Evolutionary conservation across 768 basidiomycete species (phyloP).

Genomic region (Leccinum sublutescens): DNA sequence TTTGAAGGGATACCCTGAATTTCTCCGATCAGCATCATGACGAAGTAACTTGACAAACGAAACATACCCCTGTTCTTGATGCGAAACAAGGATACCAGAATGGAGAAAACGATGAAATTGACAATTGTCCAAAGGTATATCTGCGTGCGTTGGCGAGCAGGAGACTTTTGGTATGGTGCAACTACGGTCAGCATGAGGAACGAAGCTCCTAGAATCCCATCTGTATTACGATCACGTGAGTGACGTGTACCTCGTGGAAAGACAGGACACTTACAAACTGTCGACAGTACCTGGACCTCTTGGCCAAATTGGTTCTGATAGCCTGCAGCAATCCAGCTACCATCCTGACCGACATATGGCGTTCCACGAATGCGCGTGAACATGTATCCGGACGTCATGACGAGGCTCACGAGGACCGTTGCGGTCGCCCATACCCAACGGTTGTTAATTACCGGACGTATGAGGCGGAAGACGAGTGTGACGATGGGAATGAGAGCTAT

Average conservation of each 20-base stretch:
- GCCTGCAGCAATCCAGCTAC: conserved; percentile 83
- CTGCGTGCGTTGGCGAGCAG: conserved; percentile 75
- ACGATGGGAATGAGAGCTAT: conserved; percentile 46
- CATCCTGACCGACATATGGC: conserved; percentile 64
- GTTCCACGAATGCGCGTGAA: conserved; percentile 87
- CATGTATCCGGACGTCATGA: conserved; percentile 96
- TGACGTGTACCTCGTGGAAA: neutral
- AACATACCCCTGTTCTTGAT: conserved; percentile 83
- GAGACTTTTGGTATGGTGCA: conserved; percentile 73
- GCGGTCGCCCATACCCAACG: conserved; percentile 80
- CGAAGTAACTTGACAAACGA: neutral
- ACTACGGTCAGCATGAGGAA: conserved; percentile 81
- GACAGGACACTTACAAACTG: conserved; percentile 66
- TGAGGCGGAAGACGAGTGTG: conserved; percentile 54
- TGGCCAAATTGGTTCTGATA: conserved; percentile 91
- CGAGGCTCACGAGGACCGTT: conserved; percentile 58
- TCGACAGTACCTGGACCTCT: conserved; percentile 84
- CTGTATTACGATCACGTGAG: conserved; percentile 39
- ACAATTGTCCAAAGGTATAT: conserved; percentile 88
- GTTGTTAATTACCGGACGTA: conserved; percentile 61
- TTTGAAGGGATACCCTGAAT: conserved; percentile 76
- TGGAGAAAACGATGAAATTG: conserved; percentile 80
- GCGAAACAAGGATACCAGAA: conserved; percentile 83
- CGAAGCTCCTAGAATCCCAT: conserved; percentile 76
- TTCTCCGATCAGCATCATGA: conserved; percentile 1